phyloP scores from a whole-genome alignment of 2,329 filamentous ascomycete species.

The Xylaria hypoxylon region DNA sequence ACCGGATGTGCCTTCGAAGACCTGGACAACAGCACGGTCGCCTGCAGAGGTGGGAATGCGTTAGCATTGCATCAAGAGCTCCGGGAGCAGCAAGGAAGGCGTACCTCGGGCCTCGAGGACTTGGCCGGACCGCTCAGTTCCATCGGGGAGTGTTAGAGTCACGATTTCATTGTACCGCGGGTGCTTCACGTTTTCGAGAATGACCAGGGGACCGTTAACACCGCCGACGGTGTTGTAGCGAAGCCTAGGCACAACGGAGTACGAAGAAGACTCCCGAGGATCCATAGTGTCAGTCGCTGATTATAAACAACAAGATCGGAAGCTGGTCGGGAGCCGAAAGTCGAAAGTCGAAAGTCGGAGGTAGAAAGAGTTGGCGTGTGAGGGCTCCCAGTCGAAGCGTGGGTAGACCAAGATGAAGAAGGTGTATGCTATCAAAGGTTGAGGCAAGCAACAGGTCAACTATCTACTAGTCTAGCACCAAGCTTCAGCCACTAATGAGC shows the following conservation, averaged over 20 bases:
- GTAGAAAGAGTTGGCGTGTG: conserved; percentile 22
- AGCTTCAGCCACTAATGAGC: conserved; percentile 37
- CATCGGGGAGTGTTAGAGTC: conserved; percentile 93
- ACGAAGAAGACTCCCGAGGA: conserved; percentile 69
- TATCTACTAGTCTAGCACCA: no score
- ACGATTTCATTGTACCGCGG: conserved; percentile 98
- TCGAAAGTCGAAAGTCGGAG: conserved; percentile 17
- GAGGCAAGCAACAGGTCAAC: conserved; percentile 24
- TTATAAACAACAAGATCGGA: conserved; percentile 13
- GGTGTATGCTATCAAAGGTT: conserved; percentile 17
- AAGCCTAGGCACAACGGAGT: conserved; percentile 72
- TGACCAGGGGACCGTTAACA: conserved; percentile 97
- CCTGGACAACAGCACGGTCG: conserved; percentile 94
- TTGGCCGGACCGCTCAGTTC: conserved; percentile 91
- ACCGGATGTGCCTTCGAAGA: conserved; percentile 96
- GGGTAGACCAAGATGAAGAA: conserved; percentile 19
- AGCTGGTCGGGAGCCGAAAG: conserved; percentile 14
- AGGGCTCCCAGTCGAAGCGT: conserved; percentile 28
- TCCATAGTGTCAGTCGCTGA: conserved; percentile 54
- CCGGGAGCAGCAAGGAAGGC: conserved; percentile 32
- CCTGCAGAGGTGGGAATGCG: conserved; percentile 63
- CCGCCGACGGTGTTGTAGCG: conserved; percentile 98
- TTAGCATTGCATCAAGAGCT: conserved; percentile 37
- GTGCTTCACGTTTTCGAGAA: conserved; percentile 99
- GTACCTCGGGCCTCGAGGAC: conserved; percentile 97